Conservation (phyloP, 192 early-diverging fungal species). For the Coemansia sp. region DNA sequence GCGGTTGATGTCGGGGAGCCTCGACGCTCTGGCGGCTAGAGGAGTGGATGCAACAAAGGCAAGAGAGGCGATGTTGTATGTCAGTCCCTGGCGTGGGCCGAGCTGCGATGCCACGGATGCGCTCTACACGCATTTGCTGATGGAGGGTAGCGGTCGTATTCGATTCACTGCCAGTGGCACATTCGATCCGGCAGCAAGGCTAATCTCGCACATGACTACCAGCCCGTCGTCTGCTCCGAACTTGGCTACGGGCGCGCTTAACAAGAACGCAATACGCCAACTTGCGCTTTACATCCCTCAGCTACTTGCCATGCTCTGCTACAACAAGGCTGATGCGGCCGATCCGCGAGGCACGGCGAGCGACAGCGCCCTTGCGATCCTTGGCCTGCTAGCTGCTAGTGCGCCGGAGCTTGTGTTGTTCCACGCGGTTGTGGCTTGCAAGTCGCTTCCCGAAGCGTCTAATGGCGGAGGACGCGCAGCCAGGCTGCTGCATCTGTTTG, state of each 20-base stretch:
- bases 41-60: slow-evolving; percentile 18
- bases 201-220: slow-evolving; percentile 27
- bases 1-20: background rate
- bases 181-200: slow-evolving; percentile 33
- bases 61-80: slow-evolving; percentile 33
- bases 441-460: slow-evolving; percentile 19
- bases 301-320: slow-evolving; percentile 37
- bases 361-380: slow-evolving; percentile 12
- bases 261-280: slow-evolving; percentile 16
- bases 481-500: slow-evolving; percentile 16
- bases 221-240: slow-evolving; percentile 3
- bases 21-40: background rate
- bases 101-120: background rate
- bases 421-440: slow-evolving; percentile 29
- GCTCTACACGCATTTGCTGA: slow-evolving; percentile 23
- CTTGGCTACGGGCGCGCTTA: slow-evolving; percentile 9
- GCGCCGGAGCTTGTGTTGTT: slow-evolving; percentile 33
- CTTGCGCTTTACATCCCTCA: slow-evolving; percentile 42
- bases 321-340: background rate
- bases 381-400: slow-evolving; percentile 10
- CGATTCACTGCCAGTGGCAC: slow-evolving; percentile 25
- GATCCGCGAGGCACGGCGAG: background rate
- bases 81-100: background rate
- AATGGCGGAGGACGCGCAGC: background rate
- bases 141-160: slow-evolving; percentile 17